Evolutionary conservation across 805 yeast genomes (phyloP).

Genomic region (Lipomyces sp.): DNA sequence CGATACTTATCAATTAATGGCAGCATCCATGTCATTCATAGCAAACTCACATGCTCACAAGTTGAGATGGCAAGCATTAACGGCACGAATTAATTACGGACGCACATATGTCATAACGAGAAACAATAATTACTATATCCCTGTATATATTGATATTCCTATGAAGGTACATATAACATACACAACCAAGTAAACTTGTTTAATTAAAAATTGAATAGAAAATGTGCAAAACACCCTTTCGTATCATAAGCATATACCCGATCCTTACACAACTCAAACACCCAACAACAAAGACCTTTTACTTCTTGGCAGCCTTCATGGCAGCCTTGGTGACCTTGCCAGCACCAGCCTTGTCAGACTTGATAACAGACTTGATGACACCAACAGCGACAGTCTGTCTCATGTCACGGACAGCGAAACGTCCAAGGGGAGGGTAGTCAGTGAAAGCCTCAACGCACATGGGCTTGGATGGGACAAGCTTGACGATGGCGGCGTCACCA

Average conservation of each 20-base stretch:
- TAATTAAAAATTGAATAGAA: constrained; percentile 4
- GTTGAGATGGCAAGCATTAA: too few relatives aligned
- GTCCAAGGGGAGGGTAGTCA: constrained; percentile 96
- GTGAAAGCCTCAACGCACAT: constrained; percentile 93
- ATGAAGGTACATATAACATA: constrained; percentile 11
- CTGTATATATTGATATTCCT: constrained; percentile 5
- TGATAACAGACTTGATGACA: constrained; percentile 94
- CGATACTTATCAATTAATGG: too few relatives aligned
- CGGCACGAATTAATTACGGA: too few relatives aligned
- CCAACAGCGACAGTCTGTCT: constrained; percentile 99
- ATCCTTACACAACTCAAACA: constrained; percentile 14
- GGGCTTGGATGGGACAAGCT: constrained; percentile 85
- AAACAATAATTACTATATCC: background rate
- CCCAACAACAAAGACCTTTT: constrained; percentile 42
- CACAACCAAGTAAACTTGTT: background rate
- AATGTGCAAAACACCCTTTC: constrained; percentile 12
- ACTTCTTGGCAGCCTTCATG: constrained; percentile 77
- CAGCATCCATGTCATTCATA: too few relatives aligned
- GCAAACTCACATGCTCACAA: too few relatives aligned
- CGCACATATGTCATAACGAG: background rate
- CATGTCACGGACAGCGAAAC: constrained; percentile 99
- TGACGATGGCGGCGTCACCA: constrained; percentile 95
- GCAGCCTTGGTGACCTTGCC: constrained; percentile 98
- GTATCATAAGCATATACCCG: constrained; percentile 13
- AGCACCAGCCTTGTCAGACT: constrained; percentile 78